phyloP scores from a whole-genome alignment of 768 basidiomycete species.

The Suillus sp. region DNA sequence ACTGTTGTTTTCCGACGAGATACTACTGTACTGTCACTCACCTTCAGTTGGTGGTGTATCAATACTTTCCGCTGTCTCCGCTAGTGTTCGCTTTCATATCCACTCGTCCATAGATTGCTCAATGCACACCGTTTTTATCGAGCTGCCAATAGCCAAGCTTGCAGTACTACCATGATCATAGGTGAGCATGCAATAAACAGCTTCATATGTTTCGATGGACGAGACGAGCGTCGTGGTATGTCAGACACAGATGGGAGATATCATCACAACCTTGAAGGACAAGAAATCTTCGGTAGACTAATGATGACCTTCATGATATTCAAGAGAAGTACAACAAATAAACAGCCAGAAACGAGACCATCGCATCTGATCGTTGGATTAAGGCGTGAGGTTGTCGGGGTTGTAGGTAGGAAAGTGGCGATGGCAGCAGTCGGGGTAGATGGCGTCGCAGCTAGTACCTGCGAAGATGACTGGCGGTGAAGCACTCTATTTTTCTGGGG shows the following conservation, averaged over 20 bases:
- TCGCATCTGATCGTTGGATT: neutral
- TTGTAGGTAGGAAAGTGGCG: neutral
- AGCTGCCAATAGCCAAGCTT: neutral
- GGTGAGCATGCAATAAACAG: neutral
- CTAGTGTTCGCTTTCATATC: neutral
- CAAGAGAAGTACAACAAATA: neutral
- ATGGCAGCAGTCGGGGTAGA: neutral
- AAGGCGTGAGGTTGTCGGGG: neutral
- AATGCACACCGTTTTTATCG: neutral
- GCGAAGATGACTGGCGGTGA: neutral
- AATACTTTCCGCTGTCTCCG: neutral
- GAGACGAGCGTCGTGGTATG: neutral
- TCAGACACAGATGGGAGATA: neutral
- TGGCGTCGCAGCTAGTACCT: neutral
- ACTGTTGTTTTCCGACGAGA: neutral
- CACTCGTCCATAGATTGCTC: neutral
- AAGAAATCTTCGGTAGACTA: neutral
- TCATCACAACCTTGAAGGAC: neutral
- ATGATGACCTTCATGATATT: neutral
- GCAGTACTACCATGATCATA: neutral
- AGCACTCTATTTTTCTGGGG: neutral
- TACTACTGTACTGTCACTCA: neutral
- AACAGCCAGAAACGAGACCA: neutral
- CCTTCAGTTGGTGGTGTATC: constrained; percentile 1
- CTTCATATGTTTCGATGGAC: neutral